These are phyloP conservation scores for Endoconidiophora laricicola DNA, from an alignment of 2,329 filamentous ascomycete species.

Conservation along the genomic window DNA sequence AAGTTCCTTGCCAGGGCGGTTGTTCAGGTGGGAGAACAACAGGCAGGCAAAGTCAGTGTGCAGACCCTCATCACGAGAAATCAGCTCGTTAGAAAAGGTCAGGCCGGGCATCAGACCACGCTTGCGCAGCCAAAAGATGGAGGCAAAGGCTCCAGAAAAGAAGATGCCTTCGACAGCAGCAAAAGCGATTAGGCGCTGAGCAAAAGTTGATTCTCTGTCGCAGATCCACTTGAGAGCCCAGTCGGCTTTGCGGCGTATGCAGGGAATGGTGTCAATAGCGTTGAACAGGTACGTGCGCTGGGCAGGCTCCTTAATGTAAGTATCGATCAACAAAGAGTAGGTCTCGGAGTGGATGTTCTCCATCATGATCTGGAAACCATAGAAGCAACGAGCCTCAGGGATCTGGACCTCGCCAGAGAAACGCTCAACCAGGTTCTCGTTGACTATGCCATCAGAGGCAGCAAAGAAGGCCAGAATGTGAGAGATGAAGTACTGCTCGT, in stretches of 20 bases:
- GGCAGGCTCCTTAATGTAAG: constrained; percentile 94
- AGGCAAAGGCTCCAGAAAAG: constrained; percentile 96
- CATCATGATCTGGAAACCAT: constrained; percentile 99
- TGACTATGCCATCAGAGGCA: constrained; percentile 96
- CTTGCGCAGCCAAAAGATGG: constrained; percentile 99
- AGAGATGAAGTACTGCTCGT: constrained; percentile 96
- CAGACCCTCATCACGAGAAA: constrained; percentile 97
- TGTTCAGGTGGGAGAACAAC: constrained; percentile 90
- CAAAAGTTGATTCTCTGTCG: constrained; percentile 87
- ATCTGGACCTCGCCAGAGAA: constrained; percentile 96
- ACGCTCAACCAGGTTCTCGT: constrained; percentile 96
- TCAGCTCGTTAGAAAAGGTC: constrained; percentile 99
- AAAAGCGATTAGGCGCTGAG: constrained; percentile 88
- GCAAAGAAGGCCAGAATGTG: constrained; percentile 99
- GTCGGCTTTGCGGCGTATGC: constrained; percentile 96
- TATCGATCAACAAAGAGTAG: constrained; percentile 97
- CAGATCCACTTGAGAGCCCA: constrained; percentile 94
- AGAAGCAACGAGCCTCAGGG: constrained; percentile 97
- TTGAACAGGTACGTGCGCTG: constrained; percentile 94
- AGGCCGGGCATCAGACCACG: constrained; percentile 96
- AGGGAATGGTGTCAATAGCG: constrained; percentile 96
- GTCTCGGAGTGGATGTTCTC: constrained; percentile 99
- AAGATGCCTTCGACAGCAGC: constrained; percentile 98
- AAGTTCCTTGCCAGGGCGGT: constrained; percentile 67
- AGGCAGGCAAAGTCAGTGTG: constrained; percentile 99